phyloP scores from a whole-genome alignment of 345 rosid species.

The Salix dunnii region DNA sequence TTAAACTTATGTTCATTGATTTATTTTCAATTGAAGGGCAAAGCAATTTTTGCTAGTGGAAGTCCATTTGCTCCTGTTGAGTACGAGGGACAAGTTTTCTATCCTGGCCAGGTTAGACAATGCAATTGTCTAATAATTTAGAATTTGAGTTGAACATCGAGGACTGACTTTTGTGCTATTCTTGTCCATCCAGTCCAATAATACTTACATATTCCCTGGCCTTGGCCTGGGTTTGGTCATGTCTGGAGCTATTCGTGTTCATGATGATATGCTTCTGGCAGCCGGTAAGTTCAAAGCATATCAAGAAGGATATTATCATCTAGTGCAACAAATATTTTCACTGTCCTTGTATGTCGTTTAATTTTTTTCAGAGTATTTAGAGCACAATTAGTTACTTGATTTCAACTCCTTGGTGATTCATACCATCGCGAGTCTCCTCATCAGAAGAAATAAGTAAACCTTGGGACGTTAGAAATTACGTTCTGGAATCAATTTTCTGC shows the following conservation, averaged over 20 bases:
- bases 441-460: too few relatives aligned
- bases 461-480: too few relatives aligned
- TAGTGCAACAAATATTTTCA: too few relatives aligned
- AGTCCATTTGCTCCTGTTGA: conserved; percentile 88
- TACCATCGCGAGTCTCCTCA: too few relatives aligned
- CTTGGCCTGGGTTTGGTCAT: conserved; percentile 89
- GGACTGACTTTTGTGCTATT: neutral
- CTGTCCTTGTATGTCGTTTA: neutral
- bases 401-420: neutral
- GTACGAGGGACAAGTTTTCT: conserved; percentile 51
- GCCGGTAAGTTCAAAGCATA: conserved; percentile 63
- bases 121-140: neutral
- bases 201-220: conserved; percentile 92
- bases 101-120: conserved; percentile 77
- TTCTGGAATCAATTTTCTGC: neutral
- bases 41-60: conserved; percentile 90
- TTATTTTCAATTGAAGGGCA: conserved; percentile 49
- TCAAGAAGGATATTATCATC: neutral
- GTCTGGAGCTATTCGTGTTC: conserved; percentile 86
- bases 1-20: neutral
- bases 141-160: neutral
- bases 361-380: too few relatives aligned
- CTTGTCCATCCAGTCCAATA: conserved; percentile 65
- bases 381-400: neutral
- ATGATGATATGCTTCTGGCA: conserved; percentile 88